A percentile compares a stretch with the other conserved stretches of the same genome.
Evolutionary conservation across 257 asterid genomes (phyloP).

Genomic region (Fraxinus excelsior): DNA sequence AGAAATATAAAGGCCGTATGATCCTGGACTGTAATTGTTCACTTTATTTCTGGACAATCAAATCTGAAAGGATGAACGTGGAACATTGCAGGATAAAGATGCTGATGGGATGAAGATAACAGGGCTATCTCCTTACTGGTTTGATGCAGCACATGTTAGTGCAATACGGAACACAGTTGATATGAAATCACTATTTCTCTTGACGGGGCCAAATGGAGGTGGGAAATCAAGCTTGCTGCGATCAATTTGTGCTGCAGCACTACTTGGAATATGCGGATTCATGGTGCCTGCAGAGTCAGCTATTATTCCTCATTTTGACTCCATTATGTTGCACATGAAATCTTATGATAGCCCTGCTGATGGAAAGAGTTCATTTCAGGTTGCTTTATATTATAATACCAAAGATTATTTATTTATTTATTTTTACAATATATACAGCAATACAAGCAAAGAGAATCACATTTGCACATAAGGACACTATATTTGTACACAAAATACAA

Average conservation of each 20-base stretch:
- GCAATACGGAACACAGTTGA: constrained; percentile 76
- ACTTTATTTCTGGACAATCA: background rate
- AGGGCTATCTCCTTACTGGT: constrained; percentile 95
- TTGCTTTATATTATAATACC: constrained; percentile 16
- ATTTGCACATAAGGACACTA: background rate
- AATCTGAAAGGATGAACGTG: background rate
- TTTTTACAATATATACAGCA: background rate
- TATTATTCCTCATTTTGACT: constrained; percentile 86
- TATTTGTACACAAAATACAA: background rate
- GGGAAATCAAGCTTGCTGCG: constrained; percentile 94
- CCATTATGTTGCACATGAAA: constrained; percentile 95
- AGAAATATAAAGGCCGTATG: background rate
- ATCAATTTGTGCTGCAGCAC: constrained; percentile 91
- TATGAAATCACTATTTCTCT: constrained; percentile 80
- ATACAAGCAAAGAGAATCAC: background rate
- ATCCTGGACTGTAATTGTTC: background rate
- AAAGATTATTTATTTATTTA: background rate
- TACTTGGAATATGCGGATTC: constrained; percentile 87
- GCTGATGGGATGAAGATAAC: constrained; percentile 65
- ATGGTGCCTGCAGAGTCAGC: constrained; percentile 98
- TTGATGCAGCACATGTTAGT: constrained; percentile 82
- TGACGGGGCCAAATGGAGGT: constrained; percentile 99
- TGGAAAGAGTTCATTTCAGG: constrained; percentile 99
- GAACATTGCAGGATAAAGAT: constrained; percentile 50
- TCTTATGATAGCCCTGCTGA: constrained; percentile 97